phyloP scores from a whole-genome alignment of 2,329 filamentous ascomycete genomes.

The Arthrobotrys megalospora region DNA sequence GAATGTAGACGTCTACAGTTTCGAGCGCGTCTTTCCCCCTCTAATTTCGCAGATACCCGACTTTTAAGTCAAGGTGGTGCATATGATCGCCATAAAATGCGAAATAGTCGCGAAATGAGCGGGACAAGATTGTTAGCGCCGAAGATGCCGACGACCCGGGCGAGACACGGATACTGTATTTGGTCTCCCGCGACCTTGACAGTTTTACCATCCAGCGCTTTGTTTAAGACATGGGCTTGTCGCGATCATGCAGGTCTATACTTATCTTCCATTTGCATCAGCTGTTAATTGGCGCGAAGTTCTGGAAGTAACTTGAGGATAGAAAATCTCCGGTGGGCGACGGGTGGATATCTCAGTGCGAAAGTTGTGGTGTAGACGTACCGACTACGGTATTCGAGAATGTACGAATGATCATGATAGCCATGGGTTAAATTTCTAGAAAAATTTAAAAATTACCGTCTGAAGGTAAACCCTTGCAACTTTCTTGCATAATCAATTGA shows the following conservation, averaged over 20 bases:
- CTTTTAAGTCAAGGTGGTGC: too few relatives aligned
- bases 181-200: background rate
- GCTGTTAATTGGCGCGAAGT: background rate
- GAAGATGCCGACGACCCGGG: constrained; percentile 1
- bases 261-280: background rate
- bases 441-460: background rate
- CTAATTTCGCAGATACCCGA: too few relatives aligned
- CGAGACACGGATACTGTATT: background rate
- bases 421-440: too few relatives aligned
- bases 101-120: too few relatives aligned
- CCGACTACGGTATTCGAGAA: too few relatives aligned
- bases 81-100: too few relatives aligned
- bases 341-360: too few relatives aligned
- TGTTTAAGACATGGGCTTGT: background rate
- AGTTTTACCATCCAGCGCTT: background rate
- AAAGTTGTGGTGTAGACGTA: background rate
- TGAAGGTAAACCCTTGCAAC: background rate
- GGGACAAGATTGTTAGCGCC: too few relatives aligned
- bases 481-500: background rate
- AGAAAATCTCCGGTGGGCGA: background rate
- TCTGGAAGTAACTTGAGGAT: background rate
- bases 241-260: background rate
- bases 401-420: too few relatives aligned
- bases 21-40: too few relatives aligned
- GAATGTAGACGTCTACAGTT: too few relatives aligned